These are phyloP conservation scores for Rhodotorula toruloides DNA, from an alignment of 768 basidiomycete species.

Conservation along the genomic window DNA sequence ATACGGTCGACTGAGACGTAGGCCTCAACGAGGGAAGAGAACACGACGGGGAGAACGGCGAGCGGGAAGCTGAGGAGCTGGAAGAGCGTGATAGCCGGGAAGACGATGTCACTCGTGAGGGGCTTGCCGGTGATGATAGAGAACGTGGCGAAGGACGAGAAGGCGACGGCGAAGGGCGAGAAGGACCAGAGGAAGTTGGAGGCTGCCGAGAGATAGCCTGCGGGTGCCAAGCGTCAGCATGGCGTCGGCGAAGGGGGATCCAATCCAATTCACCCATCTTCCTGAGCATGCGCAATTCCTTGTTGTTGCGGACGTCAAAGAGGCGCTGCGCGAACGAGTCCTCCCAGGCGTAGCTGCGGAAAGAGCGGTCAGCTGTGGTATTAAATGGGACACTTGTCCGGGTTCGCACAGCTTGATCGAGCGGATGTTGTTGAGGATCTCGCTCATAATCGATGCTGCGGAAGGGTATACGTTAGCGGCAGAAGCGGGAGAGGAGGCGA, in stretches of 20 bases:
- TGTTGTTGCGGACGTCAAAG: constrained; percentile 70
- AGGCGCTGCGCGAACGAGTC: constrained; percentile 76
- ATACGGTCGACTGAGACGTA: constrained; percentile 42
- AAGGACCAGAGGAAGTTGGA: constrained; percentile 43
- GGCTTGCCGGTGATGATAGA: constrained; percentile 52
- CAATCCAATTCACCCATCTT: constrained; percentile 64
- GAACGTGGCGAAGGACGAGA: constrained; percentile 55
- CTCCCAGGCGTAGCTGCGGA: constrained; percentile 77
- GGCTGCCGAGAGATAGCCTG: constrained; percentile 48
- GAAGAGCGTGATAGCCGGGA: constrained; percentile 90
- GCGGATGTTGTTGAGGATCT: constrained; percentile 85
- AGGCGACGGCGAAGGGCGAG: constrained; percentile 61
- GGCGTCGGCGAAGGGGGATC: no score
- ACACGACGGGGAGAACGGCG: constrained; percentile 46
- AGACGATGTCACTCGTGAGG: constrained; percentile 83
- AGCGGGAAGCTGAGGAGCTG: constrained; percentile 81
- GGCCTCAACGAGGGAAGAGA: constrained; percentile 25
- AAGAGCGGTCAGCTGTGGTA: not conserved
- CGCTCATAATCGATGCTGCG: constrained; percentile 72
- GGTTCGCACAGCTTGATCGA: constrained; percentile 65
- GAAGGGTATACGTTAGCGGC: constrained; percentile 41
- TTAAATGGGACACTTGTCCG: not conserved
- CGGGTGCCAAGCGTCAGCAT: no score
- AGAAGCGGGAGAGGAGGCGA: constrained; percentile 41
- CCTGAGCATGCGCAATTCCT: constrained; percentile 72